phyloP scores from a whole-genome alignment of 2,329 filamentous ascomycete species.

The Fonsecaea erecta region DNA sequence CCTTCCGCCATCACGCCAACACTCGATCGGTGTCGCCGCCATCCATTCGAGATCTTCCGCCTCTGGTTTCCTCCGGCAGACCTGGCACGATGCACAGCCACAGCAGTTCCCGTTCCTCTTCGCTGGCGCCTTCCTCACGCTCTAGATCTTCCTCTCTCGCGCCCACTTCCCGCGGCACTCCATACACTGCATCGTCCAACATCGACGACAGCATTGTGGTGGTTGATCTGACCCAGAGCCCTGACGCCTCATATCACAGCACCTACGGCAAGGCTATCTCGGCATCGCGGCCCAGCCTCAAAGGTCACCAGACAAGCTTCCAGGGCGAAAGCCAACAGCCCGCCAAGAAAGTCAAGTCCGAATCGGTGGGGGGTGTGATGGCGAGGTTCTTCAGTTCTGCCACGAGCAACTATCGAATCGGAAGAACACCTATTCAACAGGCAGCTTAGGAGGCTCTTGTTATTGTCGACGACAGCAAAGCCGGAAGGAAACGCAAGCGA shows the following conservation, averaged over 20 bases:
- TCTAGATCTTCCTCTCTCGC: constrained; percentile 47
- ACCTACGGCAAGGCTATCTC: constrained; percentile 23
- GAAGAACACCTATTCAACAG: constrained; percentile 33
- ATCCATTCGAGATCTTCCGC: constrained; percentile 51
- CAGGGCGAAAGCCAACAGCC: constrained; percentile 44
- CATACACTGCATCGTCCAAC: constrained; percentile 48
- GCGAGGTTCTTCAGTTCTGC: constrained; percentile 51
- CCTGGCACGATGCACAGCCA: constrained; percentile 47
- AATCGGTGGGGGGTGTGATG: constrained; percentile 46
- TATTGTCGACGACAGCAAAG: background rate
- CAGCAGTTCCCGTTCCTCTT: constrained; percentile 51
- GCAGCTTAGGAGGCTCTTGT: constrained; percentile 22
- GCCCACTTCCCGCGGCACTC: constrained; percentile 49
- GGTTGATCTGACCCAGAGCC: constrained; percentile 35
- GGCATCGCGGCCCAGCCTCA: constrained; percentile 39
- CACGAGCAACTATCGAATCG: constrained; percentile 44
- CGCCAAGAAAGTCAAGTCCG: constrained; percentile 49
- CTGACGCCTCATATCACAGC: constrained; percentile 38
- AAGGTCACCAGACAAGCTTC: constrained; percentile 40
- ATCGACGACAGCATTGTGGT: constrained; percentile 37
- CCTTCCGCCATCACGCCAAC: constrained; percentile 40
- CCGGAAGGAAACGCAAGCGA: constrained; percentile 15
- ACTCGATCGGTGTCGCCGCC: constrained; percentile 50
- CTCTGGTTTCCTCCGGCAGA: constrained; percentile 49
- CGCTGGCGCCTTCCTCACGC: constrained; percentile 49